Conservation (phyloP, 2,329 filamentous ascomycete genomes). For the Fusarium sp. region DNA sequence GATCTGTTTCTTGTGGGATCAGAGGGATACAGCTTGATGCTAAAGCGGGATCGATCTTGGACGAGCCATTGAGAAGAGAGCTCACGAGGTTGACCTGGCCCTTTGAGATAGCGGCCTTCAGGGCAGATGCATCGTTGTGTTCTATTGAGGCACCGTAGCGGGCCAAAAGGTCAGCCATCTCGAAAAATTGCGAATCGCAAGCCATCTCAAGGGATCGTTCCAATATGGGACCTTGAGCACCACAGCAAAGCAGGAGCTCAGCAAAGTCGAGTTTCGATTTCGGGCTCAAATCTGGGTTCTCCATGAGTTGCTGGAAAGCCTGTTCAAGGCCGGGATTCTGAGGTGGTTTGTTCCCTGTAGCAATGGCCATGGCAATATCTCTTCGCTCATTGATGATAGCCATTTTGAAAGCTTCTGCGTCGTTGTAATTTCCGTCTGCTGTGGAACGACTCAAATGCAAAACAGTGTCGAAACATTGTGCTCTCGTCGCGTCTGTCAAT, state of each 20-base stretch:
- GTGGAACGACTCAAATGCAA: slow-evolving; percentile 65
- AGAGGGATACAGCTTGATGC: slow-evolving; percentile 66
- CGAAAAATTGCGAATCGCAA: slow-evolving; percentile 64
- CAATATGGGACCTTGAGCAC: slow-evolving; percentile 67
- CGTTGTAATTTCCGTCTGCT: slow-evolving; percentile 68
- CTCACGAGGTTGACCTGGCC: slow-evolving; percentile 64
- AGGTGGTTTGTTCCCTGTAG: slow-evolving; percentile 68
- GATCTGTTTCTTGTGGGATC: slow-evolving; percentile 63
- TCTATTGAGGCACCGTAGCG: slow-evolving; percentile 69
- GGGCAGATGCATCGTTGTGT: slow-evolving; percentile 64
- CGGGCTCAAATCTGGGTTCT: slow-evolving; percentile 62
- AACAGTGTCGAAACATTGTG: slow-evolving; percentile 66
- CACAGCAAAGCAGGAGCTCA: slow-evolving; percentile 71
- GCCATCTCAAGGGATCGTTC: slow-evolving; percentile 65
- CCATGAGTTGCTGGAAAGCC: slow-evolving; percentile 65
- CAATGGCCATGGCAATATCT: slow-evolving; percentile 69
- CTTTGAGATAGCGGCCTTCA: slow-evolving; percentile 63
- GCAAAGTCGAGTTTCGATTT: slow-evolving; percentile 66
- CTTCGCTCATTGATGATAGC: slow-evolving; percentile 65
- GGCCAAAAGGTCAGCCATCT: slow-evolving; percentile 69
- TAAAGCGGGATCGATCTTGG: slow-evolving; percentile 59
- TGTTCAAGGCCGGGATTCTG: slow-evolving; percentile 63
- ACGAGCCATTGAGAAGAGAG: slow-evolving; percentile 62
- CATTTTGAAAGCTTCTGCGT: slow-evolving; percentile 66
- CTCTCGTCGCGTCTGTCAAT: slow-evolving; percentile 66